Base-by-base conservation (phyloP, 2,329 filamentous ascomycete species). In the Diplodia seriata region DNA sequence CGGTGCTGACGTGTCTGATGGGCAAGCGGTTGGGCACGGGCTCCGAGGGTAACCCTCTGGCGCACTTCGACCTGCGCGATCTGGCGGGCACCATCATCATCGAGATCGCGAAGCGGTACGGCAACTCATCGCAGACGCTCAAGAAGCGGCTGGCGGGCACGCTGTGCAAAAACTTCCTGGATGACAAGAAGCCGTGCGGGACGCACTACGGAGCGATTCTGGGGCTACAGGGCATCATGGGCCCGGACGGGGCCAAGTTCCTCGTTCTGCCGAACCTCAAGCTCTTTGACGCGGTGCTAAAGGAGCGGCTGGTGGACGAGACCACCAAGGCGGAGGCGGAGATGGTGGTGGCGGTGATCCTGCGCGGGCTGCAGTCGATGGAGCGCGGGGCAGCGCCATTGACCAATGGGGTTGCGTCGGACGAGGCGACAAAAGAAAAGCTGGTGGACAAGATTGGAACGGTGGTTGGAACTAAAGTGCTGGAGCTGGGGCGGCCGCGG, bases 131-230 rank as follows among this genome's bases (percentile, higher is more conserved):
- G 68, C 89, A 91, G 53, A 90, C 93, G 15, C 87, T 98, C 31
- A 92, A 93, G 68, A 90, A 94, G 2, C 92, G 96, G 71, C 89
- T 99, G 36, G 94, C 93, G 4, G 87, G 95, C n/a, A 95, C 94
- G 0, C 97, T 93, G 75, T 86, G 98, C 40, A 97, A 97, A 81
- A 89, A 91, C 74, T 94, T 97, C 78, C 86, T 99, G 36, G 94
- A 97, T 74, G 92, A 93, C 0, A 88, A 89, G 53, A 93, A 94
- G 75, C 89, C 93, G 0, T 87, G 93, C 0, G 89, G 91, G 1
- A 90, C 94, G 1, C 92, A 97, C 74, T 99, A 95, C 76, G 95
- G 95, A 54, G 93, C 94, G 7, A 86, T 99, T 26, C 86, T 89
- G 36, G 94, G 94, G 1, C 83, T 99, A 2, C 85, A 90, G 1